These are phyloP conservation scores for Clarireedia hainanense DNA, from an alignment of 2,329 filamentous ascomycete species.

Conservation along the genomic window DNA sequence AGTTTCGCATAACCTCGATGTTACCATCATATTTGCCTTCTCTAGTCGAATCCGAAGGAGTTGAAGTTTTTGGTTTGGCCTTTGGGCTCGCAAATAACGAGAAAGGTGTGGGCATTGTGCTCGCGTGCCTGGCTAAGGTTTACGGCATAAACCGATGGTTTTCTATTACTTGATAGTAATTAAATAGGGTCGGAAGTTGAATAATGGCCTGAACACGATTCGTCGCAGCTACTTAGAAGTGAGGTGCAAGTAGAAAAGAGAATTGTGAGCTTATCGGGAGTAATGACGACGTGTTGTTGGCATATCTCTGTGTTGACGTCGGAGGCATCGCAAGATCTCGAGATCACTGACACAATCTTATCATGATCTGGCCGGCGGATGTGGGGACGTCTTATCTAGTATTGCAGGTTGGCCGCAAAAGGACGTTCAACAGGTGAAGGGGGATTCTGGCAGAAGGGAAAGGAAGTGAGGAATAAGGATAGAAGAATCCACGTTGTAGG, in stretches of 20 bases:
- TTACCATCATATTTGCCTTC: neutral
- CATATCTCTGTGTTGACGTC: neutral
- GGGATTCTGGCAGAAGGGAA: too few relatives aligned
- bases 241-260: neutral
- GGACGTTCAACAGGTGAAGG: neutral
- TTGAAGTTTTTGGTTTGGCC: neutral
- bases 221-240: neutral
- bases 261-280: neutral
- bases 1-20: neutral
- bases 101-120: constrained; percentile 6
- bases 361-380: neutral
- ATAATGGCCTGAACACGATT: constrained; percentile 2
- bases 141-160: constrained; percentile 4
- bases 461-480: too few relatives aligned
- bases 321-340: neutral
- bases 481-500: too few relatives aligned
- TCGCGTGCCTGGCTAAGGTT: constrained; percentile 4
- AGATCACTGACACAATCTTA: neutral
- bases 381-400: neutral
- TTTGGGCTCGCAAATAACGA: constrained; percentile 5
- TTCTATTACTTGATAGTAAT: constrained; percentile 10
- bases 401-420: neutral
- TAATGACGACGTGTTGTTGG: neutral
- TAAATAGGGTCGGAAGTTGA: neutral
- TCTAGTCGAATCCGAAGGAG: neutral